Base-by-base conservation (phyloP, 1,139 yeast species). In the Hansenula sp. region DNA sequence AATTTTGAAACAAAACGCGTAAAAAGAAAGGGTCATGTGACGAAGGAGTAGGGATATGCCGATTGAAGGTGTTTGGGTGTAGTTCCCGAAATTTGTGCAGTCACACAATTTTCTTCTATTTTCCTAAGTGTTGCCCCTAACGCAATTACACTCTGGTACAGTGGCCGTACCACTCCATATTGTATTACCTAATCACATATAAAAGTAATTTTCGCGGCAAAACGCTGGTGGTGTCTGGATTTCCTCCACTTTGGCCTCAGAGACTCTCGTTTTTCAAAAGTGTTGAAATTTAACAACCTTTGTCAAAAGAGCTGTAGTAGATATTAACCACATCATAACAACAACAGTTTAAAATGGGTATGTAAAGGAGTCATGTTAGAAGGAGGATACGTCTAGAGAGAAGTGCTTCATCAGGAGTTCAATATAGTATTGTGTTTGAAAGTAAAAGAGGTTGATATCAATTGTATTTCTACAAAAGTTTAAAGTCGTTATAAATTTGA, bases 231-330 rank as follows among this genome's bases (percentile, higher is more conserved):
- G 38, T 42, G 45, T 42, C 6, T 33, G 41, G 45, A 29, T 32
- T 32, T 39, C 37, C 25, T 29, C 16, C n/a, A n/a, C 6, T 10
- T n/a, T 7, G 6, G 38, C 26, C 36, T 34, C 41, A 26, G 26
- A 18, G 29, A 24, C 26, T 24, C 26, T 24, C 13, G 37, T 42
- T 42, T 42, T 35, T 37, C 36, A 39, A 42, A 42, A 42, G 37
- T 39, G 40, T 36, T 39, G 43, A 39, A 42, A 37, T 34, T 41
- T 40, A 28, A 18, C 29, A 36, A 25, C 12, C 27, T 20, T 16
- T 13, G 22, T n/a, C n/a, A n/a, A n/a, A 9, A 8, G 14, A 13
- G 11, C n/a, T 18, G 19, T 16, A 26, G 21, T 12, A 24, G 31
- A 11, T 29, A 16, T 11, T 29, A 11, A 18, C 14, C 21, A 32